Percentiles rank a stretch among this genome's conserved stretches.
Evolutionary conservation across 495 filamentous ascomycete genomes (phyloP).

Genomic region (Venustampulla echinocandica): DNA sequence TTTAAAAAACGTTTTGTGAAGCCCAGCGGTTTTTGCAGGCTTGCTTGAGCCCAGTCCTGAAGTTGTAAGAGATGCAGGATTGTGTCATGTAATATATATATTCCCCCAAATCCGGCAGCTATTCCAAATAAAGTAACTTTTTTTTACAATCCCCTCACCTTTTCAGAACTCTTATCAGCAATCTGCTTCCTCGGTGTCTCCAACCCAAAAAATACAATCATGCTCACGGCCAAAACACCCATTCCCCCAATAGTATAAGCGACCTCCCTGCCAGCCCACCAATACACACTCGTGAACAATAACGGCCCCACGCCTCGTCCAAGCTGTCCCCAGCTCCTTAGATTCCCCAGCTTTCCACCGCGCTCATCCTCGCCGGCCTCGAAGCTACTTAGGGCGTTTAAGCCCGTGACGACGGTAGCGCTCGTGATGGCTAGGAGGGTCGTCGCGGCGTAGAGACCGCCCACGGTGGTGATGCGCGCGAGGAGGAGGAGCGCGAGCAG

Average conservation of each 20-base stretch:
- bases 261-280: conserved; percentile 88
- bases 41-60: no score
- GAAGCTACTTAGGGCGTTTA: conserved; percentile 87
- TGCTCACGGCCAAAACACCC: conserved; percentile 66
- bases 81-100: no score
- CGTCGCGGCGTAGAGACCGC: conserved; percentile 69
- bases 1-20: no score
- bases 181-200: conserved; percentile 33
- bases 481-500: conserved; percentile 74
- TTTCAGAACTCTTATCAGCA: conserved; percentile 17
- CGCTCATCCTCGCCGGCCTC: conserved; percentile 74
- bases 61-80: no score
- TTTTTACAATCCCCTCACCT: conserved; percentile 11
- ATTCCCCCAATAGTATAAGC: conserved; percentile 74
- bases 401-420: conserved; percentile 86
- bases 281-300: conserved; percentile 92
- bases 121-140: neutral
- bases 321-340: conserved; percentile 76
- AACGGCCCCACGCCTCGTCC: conserved; percentile 81
- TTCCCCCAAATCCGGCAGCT: no score
- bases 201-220: conserved; percentile 61
- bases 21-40: no score
- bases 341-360: conserved; percentile 74
- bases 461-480: conserved; percentile 52
- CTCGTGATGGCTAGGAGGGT: conserved; percentile 77